Evolutionary conservation across 495 filamentous ascomycete genomes (phyloP).

Genomic region (Hypoxylon fragiforme): DNA sequence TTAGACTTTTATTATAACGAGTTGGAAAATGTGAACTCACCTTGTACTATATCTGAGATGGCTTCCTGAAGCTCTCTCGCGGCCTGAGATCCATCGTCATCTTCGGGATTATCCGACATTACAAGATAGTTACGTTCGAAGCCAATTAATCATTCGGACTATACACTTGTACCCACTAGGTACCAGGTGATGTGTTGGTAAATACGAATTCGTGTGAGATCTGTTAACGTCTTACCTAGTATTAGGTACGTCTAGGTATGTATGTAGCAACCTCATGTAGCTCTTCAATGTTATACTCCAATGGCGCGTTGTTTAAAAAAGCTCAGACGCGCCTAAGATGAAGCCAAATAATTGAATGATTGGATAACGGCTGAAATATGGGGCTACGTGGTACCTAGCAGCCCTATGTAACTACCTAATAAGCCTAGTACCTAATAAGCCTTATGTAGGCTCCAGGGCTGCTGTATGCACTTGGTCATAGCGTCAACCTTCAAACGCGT

Average conservation of each 20-base stretch:
- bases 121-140: neutral
- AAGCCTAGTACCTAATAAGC: no score
- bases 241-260: no score
- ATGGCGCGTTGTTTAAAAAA: conserved; percentile 19
- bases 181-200: no score
- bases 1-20: neutral
- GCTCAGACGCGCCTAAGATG: conserved; percentile 11
- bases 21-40: conserved; percentile 15
- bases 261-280: conserved; percentile 12
- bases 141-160: neutral
- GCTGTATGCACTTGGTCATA: no score
- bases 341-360: conserved; percentile 18
- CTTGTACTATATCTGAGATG: conserved; percentile 31
- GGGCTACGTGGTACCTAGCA: neutral
- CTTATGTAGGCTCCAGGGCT: no score
- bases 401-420: no score
- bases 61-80: conserved; percentile 16
- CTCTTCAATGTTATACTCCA: neutral
- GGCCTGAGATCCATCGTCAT: conserved; percentile 2
- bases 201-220: neutral
- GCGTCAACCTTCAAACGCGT: no score
- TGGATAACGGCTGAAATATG: conserved; percentile 7
- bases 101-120: conserved; percentile 17
- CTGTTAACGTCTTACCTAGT: no score
- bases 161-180: no score